Evolutionary conservation across 768 basidiomycete genomes (phyloP), one percentile per base, ranked within the genome.

Genomic region (Leucocoprinus sp.): DNA sequence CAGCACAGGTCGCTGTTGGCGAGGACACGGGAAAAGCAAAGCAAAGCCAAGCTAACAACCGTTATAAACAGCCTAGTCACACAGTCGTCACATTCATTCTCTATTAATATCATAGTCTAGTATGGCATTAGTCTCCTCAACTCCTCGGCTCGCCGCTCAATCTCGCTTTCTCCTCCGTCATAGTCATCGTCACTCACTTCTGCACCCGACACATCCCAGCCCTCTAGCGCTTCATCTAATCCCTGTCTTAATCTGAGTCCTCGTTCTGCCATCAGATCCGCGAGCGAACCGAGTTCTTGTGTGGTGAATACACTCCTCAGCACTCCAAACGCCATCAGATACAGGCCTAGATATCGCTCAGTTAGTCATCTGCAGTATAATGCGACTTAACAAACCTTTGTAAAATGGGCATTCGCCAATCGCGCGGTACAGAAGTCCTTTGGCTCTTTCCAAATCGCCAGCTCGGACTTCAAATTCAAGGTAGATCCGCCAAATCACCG

Each of bases 251-350:
- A 62, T 37, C 88, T 74, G 18, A 91, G 54, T 3, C 80, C 82
- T 29, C 84, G 65, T 58, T 90, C 88, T 4, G 71, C 81, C 88
- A 91, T 91, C 3, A 75, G 74, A 45, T 87, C 84, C 38, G 69
- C 80, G 43, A 83, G 70, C 17, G 57, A 68, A 41, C 69, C 70
- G 51, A 91, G 65, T 59, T 91, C 87, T 12, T 64, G 62, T 14
- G 62, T 52, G 38, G 64, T 70, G 60, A 90, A 90, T 39, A 73
- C 79, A 2, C 65, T 58, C 22, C 87, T 75, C 45, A 91, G 66
- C 2, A 77, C 72, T 43, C 80, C 78, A 62, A 89, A 91, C 14
- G 86, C 88, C 37, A 87, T 53, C 50, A 91, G 64, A 69, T 90
- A 89, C 36, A 91, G 61, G 37, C 80, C 87, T 90, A 57, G 50